A percentile compares a stretch with the other conserved stretches of the same genome.
These are phyloP conservation scores for Hordeum pubiflorum DNA, from an alignment of 202 grass and related monocot genomes.

Conservation along the genomic window DNA sequence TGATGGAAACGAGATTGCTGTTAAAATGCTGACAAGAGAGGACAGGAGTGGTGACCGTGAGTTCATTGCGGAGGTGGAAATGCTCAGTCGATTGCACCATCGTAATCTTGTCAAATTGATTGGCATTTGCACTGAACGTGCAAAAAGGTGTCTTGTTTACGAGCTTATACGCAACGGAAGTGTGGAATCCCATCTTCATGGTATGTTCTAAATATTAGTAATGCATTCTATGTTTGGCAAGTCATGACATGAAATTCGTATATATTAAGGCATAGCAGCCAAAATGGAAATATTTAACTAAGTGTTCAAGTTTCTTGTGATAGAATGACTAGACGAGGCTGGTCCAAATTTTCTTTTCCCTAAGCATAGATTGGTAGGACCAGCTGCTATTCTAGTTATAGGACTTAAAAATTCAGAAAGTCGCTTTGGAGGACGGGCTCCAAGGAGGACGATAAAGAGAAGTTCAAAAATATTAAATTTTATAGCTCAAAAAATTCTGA, in stretches of 20 bases:
- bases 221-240: background rate
- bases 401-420: background rate
- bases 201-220: slow-evolving; percentile 40
- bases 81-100: slow-evolving; percentile 89
- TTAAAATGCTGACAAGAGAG: slow-evolving; percentile 78
- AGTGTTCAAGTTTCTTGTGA: background rate
- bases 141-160: slow-evolving; percentile 86
- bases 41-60: slow-evolving; percentile 66
- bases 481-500: too few species aligned
- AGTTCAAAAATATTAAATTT: too few species aligned
- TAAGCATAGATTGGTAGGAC: background rate
- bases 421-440: too few species aligned
- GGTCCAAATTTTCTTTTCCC: background rate
- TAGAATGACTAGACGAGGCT: slow-evolving; percentile 8
- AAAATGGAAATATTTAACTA: background rate
- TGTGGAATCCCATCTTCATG: slow-evolving; percentile 96
- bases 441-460: too few species aligned
- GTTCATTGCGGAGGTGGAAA: slow-evolving; percentile 91
- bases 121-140: slow-evolving; percentile 82
- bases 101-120: slow-evolving; percentile 92
- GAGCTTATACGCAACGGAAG: slow-evolving; percentile 92
- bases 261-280: background rate
- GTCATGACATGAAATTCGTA: background rate
- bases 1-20: slow-evolving; percentile 71
- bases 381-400: background rate